These are phyloP conservation scores for Talaromyces sp. DNA, from an alignment of 2,329 filamentous ascomycete genomes.

Conservation along the genomic window DNA sequence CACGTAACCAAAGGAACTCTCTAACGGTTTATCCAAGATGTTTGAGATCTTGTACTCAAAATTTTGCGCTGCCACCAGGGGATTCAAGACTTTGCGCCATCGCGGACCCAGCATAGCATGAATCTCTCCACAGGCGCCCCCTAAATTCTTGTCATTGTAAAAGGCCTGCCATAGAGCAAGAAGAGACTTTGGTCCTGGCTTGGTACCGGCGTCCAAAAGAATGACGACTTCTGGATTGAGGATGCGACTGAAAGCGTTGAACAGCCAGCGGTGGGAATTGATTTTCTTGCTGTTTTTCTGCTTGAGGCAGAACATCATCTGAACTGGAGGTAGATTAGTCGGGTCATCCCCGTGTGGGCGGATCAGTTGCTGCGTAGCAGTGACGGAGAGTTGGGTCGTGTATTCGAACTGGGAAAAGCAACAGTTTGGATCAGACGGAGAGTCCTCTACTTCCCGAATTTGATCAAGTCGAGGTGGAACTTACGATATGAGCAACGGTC, in stretches of 20 bases:
- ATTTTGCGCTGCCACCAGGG: constrained; percentile 91
- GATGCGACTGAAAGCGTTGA: constrained; percentile 95
- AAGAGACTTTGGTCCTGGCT: constrained; percentile 86
- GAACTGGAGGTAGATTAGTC: constrained; percentile 84
- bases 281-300: constrained; percentile 99
- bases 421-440: no score
- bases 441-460: background rate
- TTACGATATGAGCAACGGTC: constrained; percentile 82
- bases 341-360: constrained; percentile 81
- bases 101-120: constrained; percentile 94
- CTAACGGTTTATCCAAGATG: constrained; percentile 95
- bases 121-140: constrained; percentile 97
- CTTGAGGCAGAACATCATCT: constrained; percentile 99
- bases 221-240: constrained; percentile 96
- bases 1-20: constrained; percentile 96
- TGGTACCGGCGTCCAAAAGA: constrained; percentile 93
- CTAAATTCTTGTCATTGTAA: constrained; percentile 99
- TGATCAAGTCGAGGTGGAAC: constrained; percentile 19
- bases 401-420: constrained; percentile 70
- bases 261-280: constrained; percentile 98
- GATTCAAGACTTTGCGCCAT: constrained; percentile 88
- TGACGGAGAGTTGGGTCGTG: constrained; percentile 96
- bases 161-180: constrained; percentile 96
- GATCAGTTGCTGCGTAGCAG: constrained; percentile 91
- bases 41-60: constrained; percentile 99